Evolutionary conservation across 352 stramenopile genomes (phyloP).

Genomic region (Phytophthora constricta): DNA sequence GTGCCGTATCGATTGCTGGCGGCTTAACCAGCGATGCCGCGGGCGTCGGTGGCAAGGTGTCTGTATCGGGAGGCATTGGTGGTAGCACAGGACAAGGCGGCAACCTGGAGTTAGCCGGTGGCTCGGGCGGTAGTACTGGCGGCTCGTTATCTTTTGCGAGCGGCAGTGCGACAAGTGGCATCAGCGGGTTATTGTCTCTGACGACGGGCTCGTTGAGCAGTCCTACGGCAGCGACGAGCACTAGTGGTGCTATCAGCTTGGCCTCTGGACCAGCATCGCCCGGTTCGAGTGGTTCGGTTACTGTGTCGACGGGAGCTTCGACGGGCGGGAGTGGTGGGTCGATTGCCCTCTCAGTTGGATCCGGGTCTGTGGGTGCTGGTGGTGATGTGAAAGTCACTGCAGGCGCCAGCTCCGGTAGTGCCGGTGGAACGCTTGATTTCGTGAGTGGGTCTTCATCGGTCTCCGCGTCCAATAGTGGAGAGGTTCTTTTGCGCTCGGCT

Average conservation of each 20-base stretch:
- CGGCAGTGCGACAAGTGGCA: slow-evolving; percentile 30
- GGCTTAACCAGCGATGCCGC: slow-evolving; percentile 15
- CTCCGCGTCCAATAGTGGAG: slow-evolving; percentile 44
- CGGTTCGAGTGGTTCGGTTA: slow-evolving; percentile 24
- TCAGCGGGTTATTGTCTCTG: slow-evolving; percentile 21
- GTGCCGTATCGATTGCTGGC: slow-evolving; percentile 36
- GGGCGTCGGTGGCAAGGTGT: slow-evolving; percentile 21
- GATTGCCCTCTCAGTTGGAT: slow-evolving; percentile 31
- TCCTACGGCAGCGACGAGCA: slow-evolving; percentile 3
- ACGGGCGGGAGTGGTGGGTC: slow-evolving; percentile 8
- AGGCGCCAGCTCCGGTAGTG: slow-evolving; percentile 40
- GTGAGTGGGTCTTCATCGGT: slow-evolving; percentile 40
- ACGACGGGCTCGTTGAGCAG: slow-evolving; percentile 25
- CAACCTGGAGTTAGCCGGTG: slow-evolving; percentile 15
- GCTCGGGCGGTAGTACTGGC: slow-evolving; percentile 22
- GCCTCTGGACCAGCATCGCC: slow-evolving; percentile 7
- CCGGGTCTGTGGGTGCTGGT: slow-evolving; percentile 42
- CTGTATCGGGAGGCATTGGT: slow-evolving; percentile 5
- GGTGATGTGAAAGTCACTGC: slow-evolving; percentile 51
- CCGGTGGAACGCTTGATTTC: slow-evolving; percentile 46
- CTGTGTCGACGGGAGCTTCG: slow-evolving; percentile 50
- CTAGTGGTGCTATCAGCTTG: slow-evolving; percentile 23
- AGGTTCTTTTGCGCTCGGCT: slow-evolving; percentile 40
- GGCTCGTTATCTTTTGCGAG: slow-evolving; percentile 29
- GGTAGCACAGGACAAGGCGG: slow-evolving; percentile 13